A percentile compares a stretch with the other conserved stretches of the same genome.
phyloP scores from a whole-genome alignment of 2,329 filamentous ascomycete species.

The Trichoderma aggressivum region DNA sequence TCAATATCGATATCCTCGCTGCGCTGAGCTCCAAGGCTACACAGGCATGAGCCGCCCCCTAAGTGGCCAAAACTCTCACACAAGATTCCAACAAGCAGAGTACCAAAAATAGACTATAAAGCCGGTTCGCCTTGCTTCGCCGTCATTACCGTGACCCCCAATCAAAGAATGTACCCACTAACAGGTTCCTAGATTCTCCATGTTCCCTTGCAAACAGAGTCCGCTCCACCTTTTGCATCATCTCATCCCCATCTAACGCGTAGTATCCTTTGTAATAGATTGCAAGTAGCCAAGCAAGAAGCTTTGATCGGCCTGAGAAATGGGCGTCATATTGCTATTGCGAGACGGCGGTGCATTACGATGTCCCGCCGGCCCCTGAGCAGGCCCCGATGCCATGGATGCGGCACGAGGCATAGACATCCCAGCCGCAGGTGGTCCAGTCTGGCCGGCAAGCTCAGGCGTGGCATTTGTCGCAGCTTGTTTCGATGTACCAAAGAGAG shows the following conservation, averaged over 20 bases:
- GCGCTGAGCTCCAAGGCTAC: background rate
- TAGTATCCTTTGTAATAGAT: constrained; percentile 43
- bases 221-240: background rate
- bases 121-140: background rate
- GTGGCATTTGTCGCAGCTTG: constrained; percentile 12
- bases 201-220: background rate
- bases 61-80: background rate
- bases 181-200: background rate
- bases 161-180: background rate
- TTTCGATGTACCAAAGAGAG: constrained; percentile 57
- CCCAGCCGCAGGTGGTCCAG: constrained; percentile 18
- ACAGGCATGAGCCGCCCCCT: background rate
- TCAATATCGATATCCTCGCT: background rate
- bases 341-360: constrained; percentile 32
- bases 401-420: constrained; percentile 37
- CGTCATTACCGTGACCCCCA: background rate
- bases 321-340: constrained; percentile 51
- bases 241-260: constrained; percentile 26
- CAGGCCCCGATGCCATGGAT: constrained; percentile 43
- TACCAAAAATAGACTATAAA: background rate
- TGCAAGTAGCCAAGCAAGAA: constrained; percentile 76
- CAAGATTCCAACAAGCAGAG: background rate
- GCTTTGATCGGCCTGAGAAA: constrained; percentile 67
- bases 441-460: background rate
- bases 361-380: constrained; percentile 25